A percentile compares a stretch with the other conserved stretches of the same genome.
These are phyloP conservation scores for Picea glauca DNA, from an alignment of 75 land plant genomes.

Conservation along the genomic window DNA sequence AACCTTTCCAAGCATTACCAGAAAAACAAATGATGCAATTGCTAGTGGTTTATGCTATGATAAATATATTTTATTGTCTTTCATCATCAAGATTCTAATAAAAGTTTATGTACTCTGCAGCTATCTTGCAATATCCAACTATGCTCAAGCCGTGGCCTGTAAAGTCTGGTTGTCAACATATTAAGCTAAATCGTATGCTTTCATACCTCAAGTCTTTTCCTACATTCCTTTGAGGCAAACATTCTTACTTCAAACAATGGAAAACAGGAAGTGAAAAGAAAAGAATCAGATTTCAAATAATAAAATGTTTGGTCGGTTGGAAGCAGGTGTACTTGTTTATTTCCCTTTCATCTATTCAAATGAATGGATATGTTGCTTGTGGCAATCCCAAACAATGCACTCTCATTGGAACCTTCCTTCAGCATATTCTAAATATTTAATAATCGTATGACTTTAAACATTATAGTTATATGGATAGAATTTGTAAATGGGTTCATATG, in stretches of 20 bases:
- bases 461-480: neutral
- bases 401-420: neutral
- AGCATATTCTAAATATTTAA: neutral
- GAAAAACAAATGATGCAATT: neutral
- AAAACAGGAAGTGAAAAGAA: neutral
- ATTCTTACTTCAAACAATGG: no score
- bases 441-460: neutral
- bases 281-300: neutral
- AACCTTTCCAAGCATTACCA: neutral
- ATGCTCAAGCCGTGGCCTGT: constrained; percentile 60
- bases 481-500: neutral
- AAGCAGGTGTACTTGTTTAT: neutral
- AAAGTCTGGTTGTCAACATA: constrained; percentile 68
- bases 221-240: neutral
- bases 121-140: constrained; percentile 69
- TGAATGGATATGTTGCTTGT: neutral
- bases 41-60: neutral
- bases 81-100: neutral
- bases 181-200: constrained; percentile 71
- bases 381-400: neutral
- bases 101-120: constrained; percentile 35
- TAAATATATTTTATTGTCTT: neutral
- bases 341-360: neutral
- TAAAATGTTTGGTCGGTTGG: neutral
- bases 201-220: neutral